Evolutionary conservation across 345 rosid species (phyloP), one percentile per base, ranked within the genome.

Genomic region (Microthlaspi erraticum): DNA sequence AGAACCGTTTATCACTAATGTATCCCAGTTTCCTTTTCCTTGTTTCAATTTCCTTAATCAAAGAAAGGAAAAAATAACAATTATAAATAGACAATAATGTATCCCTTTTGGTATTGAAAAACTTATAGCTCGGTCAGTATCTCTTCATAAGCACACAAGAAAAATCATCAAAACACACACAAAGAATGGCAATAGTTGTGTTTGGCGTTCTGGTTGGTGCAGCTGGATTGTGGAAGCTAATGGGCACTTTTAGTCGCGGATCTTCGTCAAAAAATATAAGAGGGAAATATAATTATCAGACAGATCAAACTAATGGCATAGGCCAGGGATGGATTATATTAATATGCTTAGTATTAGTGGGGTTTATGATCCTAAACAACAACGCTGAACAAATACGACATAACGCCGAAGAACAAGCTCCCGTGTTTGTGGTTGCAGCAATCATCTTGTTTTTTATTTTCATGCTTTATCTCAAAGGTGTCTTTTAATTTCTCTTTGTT

Each of bases 151-250:
- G 11, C 39, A 54, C 39, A 54, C 59, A 14, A 10, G 34, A 10
- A 31, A 46, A 1, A 11, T 12, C 5, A 36, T 10, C 9, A 56
- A 18, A 18, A 10, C 23, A 49, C 12, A 19, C 42, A 48, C 29
- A 33, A 18, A 34, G 14, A 48, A 64, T 48, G 57, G 3, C 23
- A 64, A 0, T 49, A 50, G 10, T 50, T 36, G 69, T 50, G 44
- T 19, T 63, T 0, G 56, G 68, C 46, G 42, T 13, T 63, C 37
- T 63, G 16, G 13, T 63, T n/a, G 68, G 55, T 63, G 55, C 1
- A 32, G 68, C 18, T 11, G 55, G 68, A 46, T 18, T 48, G 33
- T 63, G 68, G 56, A 63, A 46, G 56, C 46, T 63, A 38, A 63
- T 33, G 33, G 54, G 41, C 10, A 31, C 16, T 6, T 62, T 61